Evolutionary conservation across 1,284 basidiomycete genomes (phyloP), one percentile per base, ranked within the genome.

Genomic region (Abortiporus biennis): DNA sequence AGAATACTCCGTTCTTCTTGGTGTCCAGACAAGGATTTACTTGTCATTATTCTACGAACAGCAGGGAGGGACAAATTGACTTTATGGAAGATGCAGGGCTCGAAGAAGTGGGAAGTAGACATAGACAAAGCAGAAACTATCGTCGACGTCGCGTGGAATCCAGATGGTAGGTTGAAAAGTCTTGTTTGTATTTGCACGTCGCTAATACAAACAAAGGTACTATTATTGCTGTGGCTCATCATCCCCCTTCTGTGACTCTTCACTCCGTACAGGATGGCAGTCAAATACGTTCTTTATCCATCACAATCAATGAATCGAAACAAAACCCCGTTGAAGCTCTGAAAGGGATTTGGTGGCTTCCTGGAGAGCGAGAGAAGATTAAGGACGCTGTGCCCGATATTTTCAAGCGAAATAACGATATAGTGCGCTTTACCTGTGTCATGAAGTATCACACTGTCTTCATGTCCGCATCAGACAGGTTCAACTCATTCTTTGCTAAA

Each of bases 1-100:
- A 75, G 79, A 32, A 54, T 89, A 19, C 61, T 85, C 17, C 45
- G 63, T 8, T 72, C 78, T 15, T 76, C 87, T 41, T 90, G 87
- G 54, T 88, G 87, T 58, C 87, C 86, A 13, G 87, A 89, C 64
- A 90, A 90, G 61, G 87, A 91, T 61, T 66, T 90, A 22, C 64
- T 88, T 8, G 66, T 81, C 15, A 64, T 89, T 6, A 65, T 88
- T 34, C 78, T 78, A 45, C 72, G 76, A 25, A 62, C 80, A 15
- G 81, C 78, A 21, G 76, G 75, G 27, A 72, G 74, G 46, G 83
- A 87, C 53, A 73, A 76, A 46, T 61, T 90, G 53, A 78, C 78
- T 50, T 67, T 91, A 23, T 89, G 85, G 85, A 88, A 85, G 50
- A 74, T 82, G 58, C 79, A 85, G 52, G 86, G 86, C 12, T 64